phyloP scores from a whole-genome alignment of 2,329 filamentous ascomycete genomes.

The Myotisia sp. region DNA sequence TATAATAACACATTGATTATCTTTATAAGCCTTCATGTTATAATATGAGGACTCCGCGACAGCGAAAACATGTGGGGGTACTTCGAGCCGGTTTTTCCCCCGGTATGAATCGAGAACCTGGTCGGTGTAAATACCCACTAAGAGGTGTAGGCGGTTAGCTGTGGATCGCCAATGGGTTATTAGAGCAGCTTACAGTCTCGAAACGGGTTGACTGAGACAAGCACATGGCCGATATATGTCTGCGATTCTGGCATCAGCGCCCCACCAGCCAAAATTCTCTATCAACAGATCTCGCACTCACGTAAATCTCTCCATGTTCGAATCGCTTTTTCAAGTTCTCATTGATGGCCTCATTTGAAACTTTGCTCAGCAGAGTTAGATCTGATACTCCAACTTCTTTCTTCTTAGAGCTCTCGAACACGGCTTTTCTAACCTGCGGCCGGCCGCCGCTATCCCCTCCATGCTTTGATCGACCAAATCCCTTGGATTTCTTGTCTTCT shows the following conservation, averaged over 20 bases:
- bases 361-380: slow-evolving; percentile 92
- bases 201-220: slow-evolving; percentile 98
- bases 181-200: slow-evolving; percentile 49
- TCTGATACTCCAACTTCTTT: slow-evolving; percentile 98
- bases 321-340: slow-evolving; percentile 98
- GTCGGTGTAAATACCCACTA: slow-evolving; percentile 93
- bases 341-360: slow-evolving; percentile 98
- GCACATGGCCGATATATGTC: slow-evolving; percentile 98
- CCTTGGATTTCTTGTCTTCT: slow-evolving; percentile 26
- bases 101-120: slow-evolving; percentile 83
- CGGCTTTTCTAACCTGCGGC: slow-evolving; percentile 80
- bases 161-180: neutral
- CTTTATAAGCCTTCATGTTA: slow-evolving; percentile 99
- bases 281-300: slow-evolving; percentile 34
- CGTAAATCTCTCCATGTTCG: slow-evolving; percentile 92
- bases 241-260: slow-evolving; percentile 19
- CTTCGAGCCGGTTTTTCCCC: slow-evolving; percentile 90
- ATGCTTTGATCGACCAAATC: slow-evolving; percentile 30
- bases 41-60: slow-evolving; percentile 95
- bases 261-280: neutral
- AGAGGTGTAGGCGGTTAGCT: slow-evolving; percentile 23
- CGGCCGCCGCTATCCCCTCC: slow-evolving; percentile 35
- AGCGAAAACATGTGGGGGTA: slow-evolving; percentile 88
- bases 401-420: slow-evolving; percentile 93
- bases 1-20: slow-evolving; percentile 99